Evolutionary conservation across 805 yeast species (phyloP).

Genomic region (Ogataea salicorniae): DNA sequence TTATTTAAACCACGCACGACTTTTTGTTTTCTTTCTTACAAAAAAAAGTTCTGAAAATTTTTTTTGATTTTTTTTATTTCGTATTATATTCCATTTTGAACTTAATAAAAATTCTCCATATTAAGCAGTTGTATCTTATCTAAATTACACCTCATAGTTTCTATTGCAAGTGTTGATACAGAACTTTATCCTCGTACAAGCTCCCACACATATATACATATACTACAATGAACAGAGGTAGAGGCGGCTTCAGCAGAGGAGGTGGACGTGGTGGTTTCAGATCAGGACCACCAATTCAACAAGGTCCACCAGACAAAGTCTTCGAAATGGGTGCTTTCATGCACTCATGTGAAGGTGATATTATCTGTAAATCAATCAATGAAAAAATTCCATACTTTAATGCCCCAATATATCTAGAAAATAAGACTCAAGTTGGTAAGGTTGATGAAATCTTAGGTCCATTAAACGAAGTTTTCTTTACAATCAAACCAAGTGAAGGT

Average conservation of each 20-base stretch:
- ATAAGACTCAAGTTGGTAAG: constrained; percentile 94
- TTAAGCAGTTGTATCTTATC: no score
- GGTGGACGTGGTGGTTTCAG: constrained; percentile 60
- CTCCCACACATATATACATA: neutral
- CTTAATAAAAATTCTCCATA: constrained; percentile 19
- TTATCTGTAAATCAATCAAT: constrained; percentile 92
- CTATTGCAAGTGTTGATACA: no score
- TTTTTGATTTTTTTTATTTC: constrained; percentile 1
- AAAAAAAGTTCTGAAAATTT: neutral
- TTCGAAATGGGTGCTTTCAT: constrained; percentile 91
- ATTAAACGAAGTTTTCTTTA: constrained; percentile 94
- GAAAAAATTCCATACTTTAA: constrained; percentile 95
- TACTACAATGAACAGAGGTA: constrained; percentile 55
- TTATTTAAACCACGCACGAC: no score
- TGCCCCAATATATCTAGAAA: constrained; percentile 96
- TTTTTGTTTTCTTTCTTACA: no score
- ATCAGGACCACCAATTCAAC: constrained; percentile 67
- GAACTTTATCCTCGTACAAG: no score
- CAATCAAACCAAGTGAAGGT: constrained; percentile 94
- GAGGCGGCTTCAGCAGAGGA: constrained; percentile 48
- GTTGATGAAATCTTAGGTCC: constrained; percentile 99
- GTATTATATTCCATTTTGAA: neutral
- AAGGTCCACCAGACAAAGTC: constrained; percentile 95
- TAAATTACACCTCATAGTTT: no score
- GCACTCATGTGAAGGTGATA: constrained; percentile 94